Base-by-base conservation (phyloP, 177 flowering plant species). In the Tripterygium wilfordii region DNA sequence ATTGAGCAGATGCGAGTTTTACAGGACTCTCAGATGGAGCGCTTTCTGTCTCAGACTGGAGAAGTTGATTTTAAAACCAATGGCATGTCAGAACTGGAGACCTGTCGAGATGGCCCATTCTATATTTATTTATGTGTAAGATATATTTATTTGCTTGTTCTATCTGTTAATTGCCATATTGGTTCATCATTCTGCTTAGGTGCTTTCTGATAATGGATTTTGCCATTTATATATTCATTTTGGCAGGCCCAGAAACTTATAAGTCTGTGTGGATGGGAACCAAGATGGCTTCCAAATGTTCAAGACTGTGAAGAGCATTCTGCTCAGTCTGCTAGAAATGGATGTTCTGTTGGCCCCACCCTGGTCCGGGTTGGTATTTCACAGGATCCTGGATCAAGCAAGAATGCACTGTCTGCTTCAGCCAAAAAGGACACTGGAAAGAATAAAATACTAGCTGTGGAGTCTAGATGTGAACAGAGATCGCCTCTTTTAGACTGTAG, bases 181-280 rank as follows among this genome's bases (percentile, higher is more conserved):
- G 22, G 0, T 26, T 40, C 27, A 9, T 22, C 37, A 8, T 9
- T 18, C 18, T 30, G 16, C 20, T n/a, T n/a, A 17, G 43, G 4
- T 5, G 42, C 18, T 35, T 10, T 25, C 3, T 25, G 14, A 10
- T 12, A 1, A 16, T 22, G 24, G n/a, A n/a, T n/a, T 12, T 48
- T 28, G 9, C 40, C 16, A 8, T 1, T 25, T 32, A 21, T 8
- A 4, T 14, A n/a, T n/a, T n/a, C n/a, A n/a, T n/a, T n/a, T n/a
- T 27, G 35, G 36, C 69, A 89, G 99, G 89, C 99, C 20, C 97
- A 80, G 52, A 94, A 78, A 70, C 70, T 94, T 56, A 81, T 89
- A 71, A 90, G 97, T 55, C 64, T 94, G 35, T 94, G 99, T 63
- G 99, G 97, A 43, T 94, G 99, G 99, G 99, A 94, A 58, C 85